Evolutionary conservation across 1,139 yeast species (phyloP), one percentile per base, ranked within the genome.

Genomic region (Oligophagozyma castellii): DNA sequence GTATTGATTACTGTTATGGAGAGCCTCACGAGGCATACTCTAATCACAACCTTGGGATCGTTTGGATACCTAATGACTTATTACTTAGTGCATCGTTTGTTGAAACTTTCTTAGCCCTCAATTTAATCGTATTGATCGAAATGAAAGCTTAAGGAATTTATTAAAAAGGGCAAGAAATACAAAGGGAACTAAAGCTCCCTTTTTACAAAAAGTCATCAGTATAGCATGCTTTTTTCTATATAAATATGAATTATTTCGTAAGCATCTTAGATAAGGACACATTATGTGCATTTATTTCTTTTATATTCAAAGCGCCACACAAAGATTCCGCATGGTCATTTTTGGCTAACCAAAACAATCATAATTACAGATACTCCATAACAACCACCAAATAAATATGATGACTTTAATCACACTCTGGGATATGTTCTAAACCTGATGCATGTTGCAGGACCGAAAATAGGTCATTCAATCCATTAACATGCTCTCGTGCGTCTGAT

Each of bases 401-500:
- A 18, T 18, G 7, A 7, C 20, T 18, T 18, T 18, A 18, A 7
- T 18, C 20, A 7, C 8, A 18, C 7, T 18, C 8, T 7, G 10
- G 8, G 20, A 7, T 7, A 7, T 7, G 10, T 7, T 18, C 20
- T 10, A 18, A 7, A 10, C 8, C 7, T 8, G 37, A 29, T 8
- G 44, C 27, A 19, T 38, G 32, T 24, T 44, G 39, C 16, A 75
- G 53, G 22, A 74, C 56, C 18, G 65, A 61, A 44, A 83, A 65
- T 30, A 84, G 58, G 37, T 81, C 89, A 46, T 81, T 83, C 42
- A 78, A 68, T 37, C 95, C 95, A 35, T 70, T 68, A 11, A 80
- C 73, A 32, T 73, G 72, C 43, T 70, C 77, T 23, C 62, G 66
- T 2, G 95, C 94, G 32, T 64, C 65, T 2, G 78, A 74, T 34